A percentile compares a stretch with the other conserved stretches of the same genome.
These are phyloP conservation scores for Bipolaris sorokiniana DNA, from an alignment of 2,329 filamentous ascomycete species.

Conservation along the genomic window DNA sequence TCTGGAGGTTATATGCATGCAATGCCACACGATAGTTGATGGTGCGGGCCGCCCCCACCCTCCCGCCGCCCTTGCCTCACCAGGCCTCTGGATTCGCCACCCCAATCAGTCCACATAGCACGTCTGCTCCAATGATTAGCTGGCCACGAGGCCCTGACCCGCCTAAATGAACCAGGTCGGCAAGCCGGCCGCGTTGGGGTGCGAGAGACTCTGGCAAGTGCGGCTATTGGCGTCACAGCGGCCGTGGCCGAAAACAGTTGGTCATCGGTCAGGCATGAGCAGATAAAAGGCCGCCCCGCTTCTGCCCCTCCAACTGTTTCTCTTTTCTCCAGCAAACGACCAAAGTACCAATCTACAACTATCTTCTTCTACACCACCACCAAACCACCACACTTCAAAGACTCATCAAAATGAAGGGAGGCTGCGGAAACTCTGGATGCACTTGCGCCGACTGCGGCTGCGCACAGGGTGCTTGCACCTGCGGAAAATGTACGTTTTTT, in stretches of 20 bases:
- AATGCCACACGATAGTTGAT: conserved; percentile 2
- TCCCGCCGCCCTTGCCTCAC: conserved; percentile 19
- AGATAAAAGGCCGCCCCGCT: conserved; percentile 27
- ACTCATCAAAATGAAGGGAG: conserved; percentile 39
- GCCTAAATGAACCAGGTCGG: conserved; percentile 13
- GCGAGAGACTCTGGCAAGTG: conserved; percentile 14
- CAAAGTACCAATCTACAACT: conserved; percentile 14
- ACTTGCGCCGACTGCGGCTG: conserved; percentile 45
- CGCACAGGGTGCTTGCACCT: conserved; percentile 41
- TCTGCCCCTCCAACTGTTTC: conserved; percentile 17
- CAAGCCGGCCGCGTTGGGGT: background rate
- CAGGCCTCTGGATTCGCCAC: conserved; percentile 16
- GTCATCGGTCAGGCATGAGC: conserved; percentile 10
- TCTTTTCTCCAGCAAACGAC: conserved; percentile 15
- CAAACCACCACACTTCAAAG: conserved; percentile 12
- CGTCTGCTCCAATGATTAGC: conserved; percentile 11
- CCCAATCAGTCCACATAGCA: conserved; percentile 9
- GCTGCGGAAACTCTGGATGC: conserved; percentile 45
- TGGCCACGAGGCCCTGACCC: conserved; percentile 3
- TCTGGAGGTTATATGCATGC: conserved; percentile 5
- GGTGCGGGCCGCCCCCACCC: conserved; percentile 2
- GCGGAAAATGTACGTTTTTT: conserved; percentile 26
- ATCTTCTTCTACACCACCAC: conserved; percentile 7
- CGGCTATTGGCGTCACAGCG: conserved; percentile 26
- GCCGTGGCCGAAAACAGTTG: conserved; percentile 19